Evolutionary conservation across 2,329 filamentous ascomycete species (phyloP), one percentile per base, ranked within the genome.

Genomic region (Aspergillus quadricinctus): DNA sequence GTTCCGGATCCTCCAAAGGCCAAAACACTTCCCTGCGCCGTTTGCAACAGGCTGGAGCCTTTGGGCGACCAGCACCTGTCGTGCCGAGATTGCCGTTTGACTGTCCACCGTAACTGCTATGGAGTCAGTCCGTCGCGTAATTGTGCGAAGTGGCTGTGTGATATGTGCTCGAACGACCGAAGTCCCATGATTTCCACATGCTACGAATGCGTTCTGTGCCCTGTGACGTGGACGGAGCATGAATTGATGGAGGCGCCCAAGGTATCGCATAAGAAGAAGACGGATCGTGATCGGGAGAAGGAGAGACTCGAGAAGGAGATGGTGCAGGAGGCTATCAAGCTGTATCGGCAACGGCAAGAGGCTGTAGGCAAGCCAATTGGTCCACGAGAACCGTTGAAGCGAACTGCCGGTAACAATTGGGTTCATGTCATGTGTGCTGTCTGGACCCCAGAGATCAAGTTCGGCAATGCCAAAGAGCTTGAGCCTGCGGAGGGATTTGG

Each of bases 321-420:
- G 69, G 88, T 92, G 6, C 82, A 86, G 53, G 89, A 88, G 64
- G 88, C 88, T 7, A 88, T 87, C 50, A 88, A 93, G n/a, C 87
- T 87, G 55, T 96, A 96, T 72, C 85, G 85, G 43, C 88, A 88
- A 70, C 87, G 85, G 68, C 93, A 99, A 74, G 85, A 90, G 68
- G 88, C 93, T 58, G 85, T 88, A 66, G 91, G 92, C 64, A 88
- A 92, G 49, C 93, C 94, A 1, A 75, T 88, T 37, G 84, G 90
- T 61, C 94, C 94, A 27, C 85, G 94, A 49, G 94, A 97, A 71
- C 88, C 94, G 3, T 79, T 99, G 60, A 99, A 99, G 76, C 86
- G 90, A 50, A 99, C 94, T 0, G 90, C 89, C 3, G 92, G 95
- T 70, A 97, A 97, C 76, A 97, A 97, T 69, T 99, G 94, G 94